Conservation (phyloP, 257 asterid species). For the Cynanchum wilfordii region DNA sequence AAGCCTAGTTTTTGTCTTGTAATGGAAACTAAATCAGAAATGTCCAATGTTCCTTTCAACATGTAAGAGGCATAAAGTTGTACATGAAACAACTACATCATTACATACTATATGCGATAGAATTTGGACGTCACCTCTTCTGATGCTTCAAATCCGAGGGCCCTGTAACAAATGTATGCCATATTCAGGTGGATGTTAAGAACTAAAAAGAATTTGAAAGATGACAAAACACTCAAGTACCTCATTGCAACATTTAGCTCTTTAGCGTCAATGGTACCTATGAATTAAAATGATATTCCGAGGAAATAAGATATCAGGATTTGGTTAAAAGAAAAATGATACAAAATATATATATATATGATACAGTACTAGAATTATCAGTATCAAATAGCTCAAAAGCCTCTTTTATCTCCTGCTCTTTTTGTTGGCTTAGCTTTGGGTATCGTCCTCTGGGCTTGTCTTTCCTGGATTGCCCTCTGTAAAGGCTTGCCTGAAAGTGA, state of each 20-base stretch:
- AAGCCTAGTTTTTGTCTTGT: neutral
- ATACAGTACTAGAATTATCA: slow-evolving; percentile 71
- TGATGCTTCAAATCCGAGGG: slow-evolving; percentile 94
- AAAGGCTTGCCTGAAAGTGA: slow-evolving; percentile 46
- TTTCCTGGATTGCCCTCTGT: slow-evolving; percentile 48
- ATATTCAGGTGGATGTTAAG: slow-evolving; percentile 2
- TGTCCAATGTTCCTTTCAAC: neutral
- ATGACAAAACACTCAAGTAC: slow-evolving; percentile 27
- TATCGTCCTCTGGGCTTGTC: slow-evolving; percentile 75
- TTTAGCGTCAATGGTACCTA: slow-evolving; percentile 88
- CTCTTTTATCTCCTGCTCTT: slow-evolving; percentile 83
- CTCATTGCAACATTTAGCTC: slow-evolving; percentile 99
- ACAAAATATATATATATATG: neutral
- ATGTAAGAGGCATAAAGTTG: neutral
- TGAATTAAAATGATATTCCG: slow-evolving; percentile 4
- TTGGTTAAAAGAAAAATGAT: neutral
- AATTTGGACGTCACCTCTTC: slow-evolving; percentile 61
- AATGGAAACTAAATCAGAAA: neutral
- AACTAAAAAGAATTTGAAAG: neutral
- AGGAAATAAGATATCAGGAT: neutral
- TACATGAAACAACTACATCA: neutral
- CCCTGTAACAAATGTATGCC: slow-evolving; percentile 50
- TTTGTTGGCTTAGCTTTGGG: slow-evolving; percentile 70
- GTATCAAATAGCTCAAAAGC: slow-evolving; percentile 91
- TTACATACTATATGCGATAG: neutral